A percentile compares a stretch with the other conserved stretches of the same genome.
Evolutionary conservation across 2,329 filamentous ascomycete species (phyloP).

Genomic region (Xylaria digitata): DNA sequence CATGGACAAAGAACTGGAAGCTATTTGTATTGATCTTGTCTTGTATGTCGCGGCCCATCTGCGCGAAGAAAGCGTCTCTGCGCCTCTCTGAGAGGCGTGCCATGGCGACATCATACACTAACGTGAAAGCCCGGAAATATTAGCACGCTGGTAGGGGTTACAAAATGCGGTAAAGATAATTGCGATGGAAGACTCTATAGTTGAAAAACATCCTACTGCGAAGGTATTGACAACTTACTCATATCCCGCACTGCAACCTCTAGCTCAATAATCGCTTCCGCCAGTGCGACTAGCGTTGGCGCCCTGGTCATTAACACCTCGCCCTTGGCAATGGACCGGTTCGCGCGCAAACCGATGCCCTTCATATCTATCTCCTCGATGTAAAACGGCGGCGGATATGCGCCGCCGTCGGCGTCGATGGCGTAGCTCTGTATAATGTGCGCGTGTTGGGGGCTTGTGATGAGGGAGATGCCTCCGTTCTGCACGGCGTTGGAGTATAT

Average conservation of each 20-base stretch:
- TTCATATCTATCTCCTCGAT: slow-evolving; percentile 50
- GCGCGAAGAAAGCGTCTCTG: slow-evolving; percentile 46
- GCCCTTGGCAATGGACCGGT: slow-evolving; percentile 50
- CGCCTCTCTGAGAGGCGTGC: slow-evolving; percentile 44
- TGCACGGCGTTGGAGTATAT: slow-evolving; percentile 42
- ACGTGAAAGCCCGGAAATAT: neutral
- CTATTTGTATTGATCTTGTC: slow-evolving; percentile 52
- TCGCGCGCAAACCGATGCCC: slow-evolving; percentile 53
- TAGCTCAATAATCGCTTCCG: slow-evolving; percentile 36
- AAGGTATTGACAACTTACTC: slow-evolving; percentile 18
- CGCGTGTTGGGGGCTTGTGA: slow-evolving; percentile 44
- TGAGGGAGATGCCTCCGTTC: slow-evolving; percentile 43
- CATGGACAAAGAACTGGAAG: slow-evolving; percentile 51
- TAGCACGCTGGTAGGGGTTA: neutral
- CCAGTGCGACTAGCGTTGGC: slow-evolving; percentile 50
- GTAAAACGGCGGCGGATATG: slow-evolving; percentile 45
- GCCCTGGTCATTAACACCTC: slow-evolving; percentile 51
- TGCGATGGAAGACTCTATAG: neutral
- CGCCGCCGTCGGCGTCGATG: slow-evolving; percentile 5
- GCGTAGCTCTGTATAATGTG: slow-evolving; percentile 37
- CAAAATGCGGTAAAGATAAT: too few relatives aligned
- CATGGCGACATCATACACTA: slow-evolving; percentile 49
- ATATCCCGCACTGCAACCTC: slow-evolving; percentile 37
- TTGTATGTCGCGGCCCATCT: slow-evolving; percentile 49
- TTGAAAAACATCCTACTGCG: neutral